Percentiles rank a stretch among this genome's conserved stretches.
Evolutionary conservation across 2,329 filamentous ascomycete species (phyloP).

Genomic region (Hymenoscyphus scutula): DNA sequence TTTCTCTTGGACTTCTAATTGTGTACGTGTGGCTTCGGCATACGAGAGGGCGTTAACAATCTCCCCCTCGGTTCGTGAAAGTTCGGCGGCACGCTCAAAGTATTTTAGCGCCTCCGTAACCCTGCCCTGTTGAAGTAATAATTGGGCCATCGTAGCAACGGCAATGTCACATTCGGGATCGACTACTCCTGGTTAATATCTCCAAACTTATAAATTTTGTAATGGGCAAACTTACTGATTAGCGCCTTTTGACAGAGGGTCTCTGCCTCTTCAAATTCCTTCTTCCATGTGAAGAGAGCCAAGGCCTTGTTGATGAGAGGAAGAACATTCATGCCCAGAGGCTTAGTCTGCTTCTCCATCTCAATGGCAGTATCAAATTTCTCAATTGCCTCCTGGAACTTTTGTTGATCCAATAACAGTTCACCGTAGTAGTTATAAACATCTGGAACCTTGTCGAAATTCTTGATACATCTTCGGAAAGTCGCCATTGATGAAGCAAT

Average conservation of each 20-base stretch:
- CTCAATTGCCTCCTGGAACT: constrained; percentile 91
- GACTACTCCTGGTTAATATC: constrained; percentile 52
- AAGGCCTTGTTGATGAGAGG: constrained; percentile 98
- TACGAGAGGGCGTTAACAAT: constrained; percentile 96
- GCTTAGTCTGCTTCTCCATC: constrained; percentile 94
- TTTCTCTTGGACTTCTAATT: constrained; percentile 87
- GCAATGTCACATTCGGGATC: constrained; percentile 99
- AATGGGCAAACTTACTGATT: constrained; percentile 70
- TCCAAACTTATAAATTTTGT: neutral
- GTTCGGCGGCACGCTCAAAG: constrained; percentile 93
- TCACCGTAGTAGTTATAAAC: constrained; percentile 99
- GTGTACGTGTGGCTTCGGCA: constrained; percentile 92
- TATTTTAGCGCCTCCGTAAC: constrained; percentile 93
- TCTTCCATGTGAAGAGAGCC: constrained; percentile 96
- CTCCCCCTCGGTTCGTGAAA: constrained; percentile 91
- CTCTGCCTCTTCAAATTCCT: constrained; percentile 92
- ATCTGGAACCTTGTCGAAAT: constrained; percentile 93
- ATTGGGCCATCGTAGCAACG: constrained; percentile 96
- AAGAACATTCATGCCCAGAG: constrained; percentile 94
- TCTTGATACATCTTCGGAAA: constrained; percentile 96
- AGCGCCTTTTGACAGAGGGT: constrained; percentile 95
- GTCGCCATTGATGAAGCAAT: constrained; percentile 98
- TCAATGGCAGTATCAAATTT: constrained; percentile 99
- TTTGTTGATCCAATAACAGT: constrained; percentile 92
- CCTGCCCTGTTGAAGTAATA: constrained; percentile 96